Conservation (phyloP, 768 basidiomycete species). For the Epithele typhae region DNA sequence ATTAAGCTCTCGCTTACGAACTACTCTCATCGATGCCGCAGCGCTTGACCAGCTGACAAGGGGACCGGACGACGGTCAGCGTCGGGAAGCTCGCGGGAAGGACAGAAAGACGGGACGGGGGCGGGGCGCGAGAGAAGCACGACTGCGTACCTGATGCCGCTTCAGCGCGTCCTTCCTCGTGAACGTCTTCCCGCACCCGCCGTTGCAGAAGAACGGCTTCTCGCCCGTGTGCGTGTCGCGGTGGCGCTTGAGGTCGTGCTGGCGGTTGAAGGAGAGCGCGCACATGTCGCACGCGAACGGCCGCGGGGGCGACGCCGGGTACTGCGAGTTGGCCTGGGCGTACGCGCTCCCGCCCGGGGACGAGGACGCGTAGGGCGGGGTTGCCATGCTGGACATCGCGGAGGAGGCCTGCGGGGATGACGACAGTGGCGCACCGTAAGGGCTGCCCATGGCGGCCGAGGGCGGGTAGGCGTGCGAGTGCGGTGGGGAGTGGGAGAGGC, state of each 20-base stretch:
- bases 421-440: conserved; percentile 19
- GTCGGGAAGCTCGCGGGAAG: conserved; percentile 18
- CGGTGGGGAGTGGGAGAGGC: conserved; percentile 9
- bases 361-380: conserved; percentile 18
- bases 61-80: conserved; percentile 2
- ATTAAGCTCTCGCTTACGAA: conserved; percentile 10
- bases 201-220: conserved; percentile 80
- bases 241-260: conserved; percentile 83
- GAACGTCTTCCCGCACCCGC: conserved; percentile 83
- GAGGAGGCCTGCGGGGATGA: conserved; percentile 17
- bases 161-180: conserved; percentile 85
- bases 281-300: conserved; percentile 50
- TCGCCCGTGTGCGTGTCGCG: conserved; percentile 82
- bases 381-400: conserved; percentile 12
- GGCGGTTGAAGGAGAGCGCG: conserved; percentile 78
- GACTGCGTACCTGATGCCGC: conserved; percentile 65
- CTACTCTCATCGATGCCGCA: conserved; percentile 67
- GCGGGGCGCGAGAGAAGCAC: neutral
- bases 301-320: conserved; percentile 35
- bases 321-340: conserved; percentile 25
- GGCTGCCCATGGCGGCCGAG: conserved; percentile 8
- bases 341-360: neutral
- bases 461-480: conserved; percentile 18
- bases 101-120: neutral
- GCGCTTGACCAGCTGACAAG: conserved; percentile 59